Evolutionary conservation across 2,329 filamentous ascomycete genomes (phyloP), one percentile per base, ranked within the genome.

Genomic region (Penicillium sp.): DNA sequence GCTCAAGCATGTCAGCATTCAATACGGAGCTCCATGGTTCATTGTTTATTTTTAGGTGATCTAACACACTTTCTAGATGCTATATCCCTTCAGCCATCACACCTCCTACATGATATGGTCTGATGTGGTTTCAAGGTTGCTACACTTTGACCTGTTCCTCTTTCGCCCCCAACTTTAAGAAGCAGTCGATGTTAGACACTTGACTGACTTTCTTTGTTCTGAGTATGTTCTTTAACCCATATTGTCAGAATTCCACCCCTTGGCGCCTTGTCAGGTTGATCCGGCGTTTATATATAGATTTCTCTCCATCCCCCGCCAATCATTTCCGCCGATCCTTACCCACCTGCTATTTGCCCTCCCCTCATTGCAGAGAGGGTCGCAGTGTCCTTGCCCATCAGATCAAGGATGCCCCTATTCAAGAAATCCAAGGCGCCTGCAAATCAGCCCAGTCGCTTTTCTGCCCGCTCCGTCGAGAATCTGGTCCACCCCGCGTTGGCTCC

Each of bases 391-490:
- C n/a, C 31, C 29, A 47, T 26, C 33, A 47, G 33, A 37, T 37
- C 55, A 61, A 61, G 53, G 40, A 68, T 68, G 66, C 65, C 59
- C 58, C 53, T 68, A 33, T 40, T 46, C 25, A 29, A 58, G 56
- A 65, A 56, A 45, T 51, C 55, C 43, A 66, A 63, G 44, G 55
- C 62, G 25, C 56, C 63, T 11, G 49, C 56, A 7, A 51, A 58
- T 42, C 47, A 52, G 48, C 49, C 61, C 6, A 47, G 45, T 51
- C 58, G 51, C 18, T 55, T 53, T 35, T 35, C 59, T 49, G 55
- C 51, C 41, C 63, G 60, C 20, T 67, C 64, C 6, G 59, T 51
- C 22, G 66, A 69, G 46, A 54, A 65, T 40, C 63, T 64, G 52
- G 48, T 43, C 41, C 47, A 49, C 47, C 56, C 60, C 53, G 50